These are phyloP conservation scores for Pilasporangium apinafurcum DNA, from an alignment of 352 stramenopile species.

Conservation along the genomic window DNA sequence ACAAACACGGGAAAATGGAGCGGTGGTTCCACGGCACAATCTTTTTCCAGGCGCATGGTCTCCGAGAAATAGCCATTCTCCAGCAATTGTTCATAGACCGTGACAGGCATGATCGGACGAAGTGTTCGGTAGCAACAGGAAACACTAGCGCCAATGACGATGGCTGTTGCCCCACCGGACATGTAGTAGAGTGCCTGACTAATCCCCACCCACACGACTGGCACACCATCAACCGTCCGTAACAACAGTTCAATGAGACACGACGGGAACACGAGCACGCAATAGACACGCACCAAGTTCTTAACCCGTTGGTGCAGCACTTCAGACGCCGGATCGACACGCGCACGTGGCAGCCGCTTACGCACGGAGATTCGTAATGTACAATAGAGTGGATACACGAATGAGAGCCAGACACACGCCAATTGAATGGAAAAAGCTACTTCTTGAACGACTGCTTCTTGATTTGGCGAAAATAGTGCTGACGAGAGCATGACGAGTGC, in stretches of 20 bases:
- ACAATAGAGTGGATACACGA: constrained; percentile 48
- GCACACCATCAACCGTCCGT: constrained; percentile 16
- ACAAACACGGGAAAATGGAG: constrained; percentile 59
- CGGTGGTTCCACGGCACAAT: constrained; percentile 41
- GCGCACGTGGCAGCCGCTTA: constrained; percentile 32
- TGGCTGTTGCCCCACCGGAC: constrained; percentile 43
- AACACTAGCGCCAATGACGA: constrained; percentile 54
- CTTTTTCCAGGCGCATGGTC: constrained; percentile 13
- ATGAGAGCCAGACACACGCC: constrained; percentile 39
- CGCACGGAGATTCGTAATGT: constrained; percentile 36
- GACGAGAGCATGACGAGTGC: constrained; percentile 34
- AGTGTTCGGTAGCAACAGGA: constrained; percentile 62
- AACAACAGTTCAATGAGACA: constrained; percentile 39
- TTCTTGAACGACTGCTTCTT: constrained; percentile 22
- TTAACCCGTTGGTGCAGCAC: constrained; percentile 63
- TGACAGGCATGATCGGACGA: constrained; percentile 44
- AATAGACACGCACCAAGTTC: constrained; percentile 63
- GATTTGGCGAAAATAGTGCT: constrained; percentile 11
- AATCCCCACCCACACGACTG: constrained; percentile 35
- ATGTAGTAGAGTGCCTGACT: constrained; percentile 55
- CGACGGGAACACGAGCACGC: constrained; percentile 53
- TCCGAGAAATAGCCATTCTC: constrained; percentile 54
- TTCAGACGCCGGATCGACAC: constrained; percentile 32
- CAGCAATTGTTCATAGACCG: constrained; percentile 59
- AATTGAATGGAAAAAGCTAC: constrained; percentile 40